These are phyloP conservation scores for Syncephalastrum monosporum DNA, from an alignment of 371 early-diverging fungal genomes.

Conservation along the genomic window DNA sequence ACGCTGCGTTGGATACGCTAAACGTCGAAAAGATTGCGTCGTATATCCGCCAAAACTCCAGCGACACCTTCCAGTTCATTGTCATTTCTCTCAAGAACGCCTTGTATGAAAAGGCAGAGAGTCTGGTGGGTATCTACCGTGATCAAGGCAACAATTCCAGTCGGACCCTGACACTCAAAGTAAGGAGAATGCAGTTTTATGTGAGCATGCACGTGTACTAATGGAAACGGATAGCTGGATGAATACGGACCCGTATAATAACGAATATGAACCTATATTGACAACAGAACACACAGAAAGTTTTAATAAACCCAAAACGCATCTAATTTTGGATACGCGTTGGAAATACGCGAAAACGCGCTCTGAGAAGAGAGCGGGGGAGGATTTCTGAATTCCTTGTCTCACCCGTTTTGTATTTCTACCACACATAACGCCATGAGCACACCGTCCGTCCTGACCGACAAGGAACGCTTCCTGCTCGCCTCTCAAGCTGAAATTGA, in stretches of 20 bases:
- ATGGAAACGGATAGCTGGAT: not conserved
- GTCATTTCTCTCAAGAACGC: slow-evolving; percentile 97
- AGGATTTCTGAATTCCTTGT: too few species aligned
- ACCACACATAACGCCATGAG: too few species aligned
- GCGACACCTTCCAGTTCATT: slow-evolving; percentile 88
- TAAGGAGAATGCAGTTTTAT: slow-evolving; percentile 18
- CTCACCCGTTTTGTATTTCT: too few species aligned
- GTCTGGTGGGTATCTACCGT: slow-evolving; percentile 97
- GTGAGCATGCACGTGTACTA: not conserved
- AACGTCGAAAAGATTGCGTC: slow-evolving; percentile 93
- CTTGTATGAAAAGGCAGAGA: slow-evolving; percentile 93
- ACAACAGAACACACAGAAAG: too few species aligned
- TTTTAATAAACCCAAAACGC: too few species aligned
- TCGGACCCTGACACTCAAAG: slow-evolving; percentile 78
- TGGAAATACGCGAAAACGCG: too few species aligned
- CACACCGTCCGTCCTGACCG: too few species aligned
- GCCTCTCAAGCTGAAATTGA: too few species aligned
- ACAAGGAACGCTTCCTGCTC: too few species aligned
- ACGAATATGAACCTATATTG: too few species aligned
- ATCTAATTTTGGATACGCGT: too few species aligned
- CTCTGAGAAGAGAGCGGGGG: too few species aligned
- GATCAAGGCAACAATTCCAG: slow-evolving; percentile 87
- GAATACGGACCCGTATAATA: not conserved
- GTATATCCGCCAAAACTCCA: slow-evolving; percentile 76
- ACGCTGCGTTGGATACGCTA: slow-evolving; percentile 98